Base-by-base conservation (phyloP, 1,284 basidiomycete genomes). In the Quambalaria eucalypti region DNA sequence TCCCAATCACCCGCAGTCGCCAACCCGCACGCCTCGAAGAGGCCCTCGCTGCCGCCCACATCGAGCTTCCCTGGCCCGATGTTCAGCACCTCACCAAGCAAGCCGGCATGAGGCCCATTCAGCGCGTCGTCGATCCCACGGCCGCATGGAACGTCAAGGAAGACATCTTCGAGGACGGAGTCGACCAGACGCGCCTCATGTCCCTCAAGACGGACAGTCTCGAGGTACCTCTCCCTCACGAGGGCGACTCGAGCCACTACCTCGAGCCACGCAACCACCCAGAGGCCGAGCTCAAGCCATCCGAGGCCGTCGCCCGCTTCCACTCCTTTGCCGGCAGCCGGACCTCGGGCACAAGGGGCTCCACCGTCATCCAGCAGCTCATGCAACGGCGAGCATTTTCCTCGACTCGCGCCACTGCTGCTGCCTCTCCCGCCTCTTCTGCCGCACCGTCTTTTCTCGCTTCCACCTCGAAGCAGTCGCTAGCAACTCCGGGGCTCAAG, bases 81-180 rank as follows among this genome's bases (percentile, higher is more conserved):
- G 56, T 69, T 55, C 56, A 65, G 55, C 67, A 67, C 52, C 59
- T 69, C 44, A 65, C 65, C 52, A 53, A 55, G 46, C 65, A 69
- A 57, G 61, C 62, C 14, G 52, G 64, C 42, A 63, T 57, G 50
- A 60, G 59, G 25, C 62, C 62, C 28, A 58, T 70, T 44, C 62
- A 68, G 48, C 60, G 68, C 47, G 64, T 65, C 39, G 64, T 68
- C 25, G 64, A 70, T 48, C 68, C 68, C 10, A 65, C 62, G 16
- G 52, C 65, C 42, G 62, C 53, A 29, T 70, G 68, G 68, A 61
- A 54, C n/a, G 63, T 66, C 9, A 44, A 61, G 52, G 60, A 66
- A 39, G 62, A 68, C 52, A 69, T 70, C 59, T 70, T 70, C 33
- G 68, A 70, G 55, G 68, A 70, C 38, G 64, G 66, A 44, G 36